phyloP scores from a whole-genome alignment of 768 basidiomycete species.

The Trametes cingulata region DNA sequence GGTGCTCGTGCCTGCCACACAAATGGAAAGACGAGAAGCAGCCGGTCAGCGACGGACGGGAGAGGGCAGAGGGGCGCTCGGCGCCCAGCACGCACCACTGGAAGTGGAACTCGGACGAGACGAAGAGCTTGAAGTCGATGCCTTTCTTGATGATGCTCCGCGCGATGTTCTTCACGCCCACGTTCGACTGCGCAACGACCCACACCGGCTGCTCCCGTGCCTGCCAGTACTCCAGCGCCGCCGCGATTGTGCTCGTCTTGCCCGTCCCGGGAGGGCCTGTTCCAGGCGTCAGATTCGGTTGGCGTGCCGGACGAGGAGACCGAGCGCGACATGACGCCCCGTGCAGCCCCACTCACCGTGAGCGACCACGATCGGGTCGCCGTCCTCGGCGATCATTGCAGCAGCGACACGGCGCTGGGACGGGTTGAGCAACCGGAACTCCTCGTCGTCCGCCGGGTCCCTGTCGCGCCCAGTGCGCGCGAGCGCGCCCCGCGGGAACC shows the following conservation, averaged over 20 bases:
- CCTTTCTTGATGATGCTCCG: slow-evolving; percentile 58
- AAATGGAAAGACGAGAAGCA: no score
- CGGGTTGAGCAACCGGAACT: slow-evolving; percentile 33
- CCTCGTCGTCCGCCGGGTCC: not conserved
- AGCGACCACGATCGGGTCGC: slow-evolving; percentile 35
- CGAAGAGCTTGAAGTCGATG: slow-evolving; percentile 58
- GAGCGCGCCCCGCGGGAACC: slow-evolving; percentile 36
- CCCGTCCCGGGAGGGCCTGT: slow-evolving; percentile 46
- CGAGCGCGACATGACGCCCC: no score
- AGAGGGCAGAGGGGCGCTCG: not conserved
- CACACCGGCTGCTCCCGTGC: slow-evolving; percentile 41
- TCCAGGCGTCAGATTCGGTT: no score
- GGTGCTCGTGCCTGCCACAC: slow-evolving; percentile 48
- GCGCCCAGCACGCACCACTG: slow-evolving; percentile 28
- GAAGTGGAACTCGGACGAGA: slow-evolving; percentile 31
- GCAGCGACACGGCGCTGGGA: slow-evolving; percentile 41
- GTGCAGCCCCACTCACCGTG: slow-evolving; percentile 36
- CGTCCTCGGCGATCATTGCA: slow-evolving; percentile 37
- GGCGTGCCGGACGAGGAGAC: no score
- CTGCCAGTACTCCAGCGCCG: slow-evolving; percentile 27
- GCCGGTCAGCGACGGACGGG: not conserved
- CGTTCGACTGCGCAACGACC: slow-evolving; percentile 80
- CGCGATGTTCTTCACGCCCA: slow-evolving; percentile 85
- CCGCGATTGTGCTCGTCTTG: slow-evolving; percentile 46
- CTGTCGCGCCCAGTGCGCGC: not conserved